Base-by-base conservation (phyloP, 805 yeast species). In the Helenozyma baotianmanensis region DNA sequence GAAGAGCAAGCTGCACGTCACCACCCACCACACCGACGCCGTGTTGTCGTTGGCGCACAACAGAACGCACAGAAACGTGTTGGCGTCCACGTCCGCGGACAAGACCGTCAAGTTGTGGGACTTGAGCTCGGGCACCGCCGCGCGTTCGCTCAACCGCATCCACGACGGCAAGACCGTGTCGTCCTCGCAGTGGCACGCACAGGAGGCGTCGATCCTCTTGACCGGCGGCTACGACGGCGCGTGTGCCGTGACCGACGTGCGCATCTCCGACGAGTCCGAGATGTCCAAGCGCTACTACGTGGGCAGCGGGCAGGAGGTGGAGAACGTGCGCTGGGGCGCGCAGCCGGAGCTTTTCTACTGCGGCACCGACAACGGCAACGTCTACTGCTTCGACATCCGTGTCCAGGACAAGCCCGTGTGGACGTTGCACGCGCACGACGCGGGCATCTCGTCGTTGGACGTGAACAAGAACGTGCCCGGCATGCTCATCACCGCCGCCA, bases 341-440 rank as follows among this genome's bases (percentile, higher is more conserved):
- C 42, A 49, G 14, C 65, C 67, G 9, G 72, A 66, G 44, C 55
- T 66, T 18, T 82, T 90, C 56, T 77, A 80, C 51, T 92, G 88
- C 25, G 95, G 96, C 52, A 87, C 96, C 17, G 98, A 92, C 58
- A 72, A 75, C 43, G 98, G 98, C 56, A 79, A 79, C 50, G 76
- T 92, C 16, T 86, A 86, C 64, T 82, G 90, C 41, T 90, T 82
- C 50, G 98, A 90, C 58, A 82, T 86, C 27, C 77, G 96, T 57
- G 64, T 63, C 31, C 74, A 69, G 23, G 72, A 70, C 28, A 73
- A 72, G 43, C 89, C 97, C 13, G 50, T 90, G 21, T 92, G 98
- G 98, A 86, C 95, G 2, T 69, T 92, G 47, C 96, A 92, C 59
- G 97, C 97, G 2, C 98, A 92, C 57, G 97, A 92, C 62, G 76